Base-by-base conservation (phyloP, 108 stramenopile species). In the Cyclotella kingstonii region DNA sequence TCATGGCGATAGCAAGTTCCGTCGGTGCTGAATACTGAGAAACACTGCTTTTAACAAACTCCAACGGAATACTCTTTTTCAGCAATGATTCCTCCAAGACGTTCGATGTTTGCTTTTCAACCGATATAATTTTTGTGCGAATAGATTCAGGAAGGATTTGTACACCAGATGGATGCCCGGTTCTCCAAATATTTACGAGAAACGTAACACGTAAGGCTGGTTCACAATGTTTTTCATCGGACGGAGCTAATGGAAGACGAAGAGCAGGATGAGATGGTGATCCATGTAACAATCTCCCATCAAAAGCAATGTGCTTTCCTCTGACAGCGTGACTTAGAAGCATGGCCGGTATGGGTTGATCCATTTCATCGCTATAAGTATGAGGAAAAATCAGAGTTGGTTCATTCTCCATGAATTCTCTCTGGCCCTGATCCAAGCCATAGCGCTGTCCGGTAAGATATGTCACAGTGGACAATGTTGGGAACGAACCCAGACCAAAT, bases 231-330 rank as follows among this genome's bases (percentile, higher is more conserved):
- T 23, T 15, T 41, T 59, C 36, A 36, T 36, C 11, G 9, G 36
- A 9, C 36, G 36, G 36, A 18, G 19, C 8, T 18, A 10, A 5
- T 11, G 23, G 23, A 28, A n/a, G 23, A 4, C 43, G 77, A 17
- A 87, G 73, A 3, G 66, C 68, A 11, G 56, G 54, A 64, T 90
- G 83, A 0, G 73, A 54, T 12, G 95, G 89, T 9, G 95, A 93
- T 14, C 91, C 93, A 54, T 96, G 95, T 47, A 96, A 57, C 18
- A 94, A 59, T 22, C 79, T 49, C n/a, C 95, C 95, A 68, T 94
- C 91, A 72, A 96, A 96, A 9, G 81, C 83, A 25, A 96, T 28
- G 63, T 96, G 95, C 58, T 93, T 93, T 15, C 86, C 90, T 19
- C 44, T 49, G 7, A 65, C 64, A 1, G 95, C 85, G 71, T 68